Evolutionary conservation across 257 asterid species (phyloP).

Genomic region (Jacaranda mimosifolia): DNA sequence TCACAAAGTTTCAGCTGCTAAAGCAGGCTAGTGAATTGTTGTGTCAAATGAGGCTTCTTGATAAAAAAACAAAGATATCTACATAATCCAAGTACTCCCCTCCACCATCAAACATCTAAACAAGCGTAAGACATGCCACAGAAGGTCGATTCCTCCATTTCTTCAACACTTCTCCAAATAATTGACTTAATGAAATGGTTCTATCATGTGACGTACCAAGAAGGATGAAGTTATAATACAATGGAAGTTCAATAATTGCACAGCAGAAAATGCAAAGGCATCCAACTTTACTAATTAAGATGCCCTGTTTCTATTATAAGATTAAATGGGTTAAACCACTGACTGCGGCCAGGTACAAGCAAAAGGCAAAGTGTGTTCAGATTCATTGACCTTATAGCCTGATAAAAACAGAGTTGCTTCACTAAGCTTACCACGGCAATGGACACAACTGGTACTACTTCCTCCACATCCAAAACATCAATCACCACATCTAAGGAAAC

Average conservation of each 20-base stretch:
- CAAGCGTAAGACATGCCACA: not conserved
- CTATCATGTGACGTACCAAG: not conserved
- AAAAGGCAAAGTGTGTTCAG: not conserved
- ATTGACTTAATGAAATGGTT: too few relatives aligned
- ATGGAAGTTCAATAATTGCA: not conserved
- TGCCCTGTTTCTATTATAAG: not conserved
- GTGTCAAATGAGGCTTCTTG: slow-evolving; percentile 1
- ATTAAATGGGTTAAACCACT: not conserved
- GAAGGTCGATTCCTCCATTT: slow-evolving; percentile 1
- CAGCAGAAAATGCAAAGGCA: not conserved
- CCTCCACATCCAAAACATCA: slow-evolving; percentile 65
- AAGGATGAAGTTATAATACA: not conserved
- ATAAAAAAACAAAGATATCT: not conserved
- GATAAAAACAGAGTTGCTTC: slow-evolving; percentile 16
- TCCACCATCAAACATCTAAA: slow-evolving; percentile 1
- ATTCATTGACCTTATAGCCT: not conserved
- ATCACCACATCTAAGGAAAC: slow-evolving; percentile 68
- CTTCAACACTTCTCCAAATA: not conserved
- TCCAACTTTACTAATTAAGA: not conserved
- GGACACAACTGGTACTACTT: slow-evolving; percentile 76
- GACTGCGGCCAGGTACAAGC: not conserved
- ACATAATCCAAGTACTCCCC: slow-evolving; percentile 7
- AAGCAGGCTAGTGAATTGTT: slow-evolving; percentile 2
- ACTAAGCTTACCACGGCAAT: slow-evolving; percentile 70
- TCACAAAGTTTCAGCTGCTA: slow-evolving; percentile 17